Base-by-base conservation (phyloP, 2,329 filamentous ascomycete species). In the Microcera coccophila region DNA sequence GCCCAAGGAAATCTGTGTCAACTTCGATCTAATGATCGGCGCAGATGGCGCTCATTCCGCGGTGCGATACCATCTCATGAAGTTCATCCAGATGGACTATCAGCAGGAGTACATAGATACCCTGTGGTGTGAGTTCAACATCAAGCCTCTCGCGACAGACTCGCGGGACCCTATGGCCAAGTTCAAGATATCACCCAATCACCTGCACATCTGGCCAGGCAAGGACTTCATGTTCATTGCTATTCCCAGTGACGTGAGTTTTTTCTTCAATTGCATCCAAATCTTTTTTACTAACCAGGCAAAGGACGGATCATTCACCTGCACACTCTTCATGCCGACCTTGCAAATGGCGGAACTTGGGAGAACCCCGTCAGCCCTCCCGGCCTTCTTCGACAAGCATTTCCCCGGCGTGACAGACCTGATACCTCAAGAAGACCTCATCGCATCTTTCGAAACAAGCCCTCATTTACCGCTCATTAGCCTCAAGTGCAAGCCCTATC, bases 171-270 rank as follows among this genome's bases (percentile, higher is more conserved):
- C 63, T 14, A 54, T 63, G 35, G 64, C 68, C 20, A 72, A 64
- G 52, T 97, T 94, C 62, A 75, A 76, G 36, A 93, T 97, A 54
- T 93, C 89, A 1, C 89, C 90, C 2, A 87, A 96, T 57, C 90
- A 97, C 62, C 75, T 98, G 2, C 93, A 98, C 66, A 98, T 98
- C 62, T 98, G 93, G 93, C 93, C 93, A 0, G 90, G 87, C 22
- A 84, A 83, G 56, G 82, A 90, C 32, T 91, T 93, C 59, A 97
- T 98, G 94, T 98, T 98, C 68, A 98, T 98, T 60, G 94, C 93
- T 15, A 90, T 98, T 33, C 91, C 93, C 0, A 84, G 78, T 53
- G 70, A 76, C 44, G 78, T 81, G 62, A 53, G 74, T 56, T 21
- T 32, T 11, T 3, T 10, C 5, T 19, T 17, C 16, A 9, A 7